A percentile compares a stretch with the other conserved stretches of the same genome.
Conservation (phyloP, 495 filamentous ascomycete genomes). For the Acidomyces sp. region DNA sequence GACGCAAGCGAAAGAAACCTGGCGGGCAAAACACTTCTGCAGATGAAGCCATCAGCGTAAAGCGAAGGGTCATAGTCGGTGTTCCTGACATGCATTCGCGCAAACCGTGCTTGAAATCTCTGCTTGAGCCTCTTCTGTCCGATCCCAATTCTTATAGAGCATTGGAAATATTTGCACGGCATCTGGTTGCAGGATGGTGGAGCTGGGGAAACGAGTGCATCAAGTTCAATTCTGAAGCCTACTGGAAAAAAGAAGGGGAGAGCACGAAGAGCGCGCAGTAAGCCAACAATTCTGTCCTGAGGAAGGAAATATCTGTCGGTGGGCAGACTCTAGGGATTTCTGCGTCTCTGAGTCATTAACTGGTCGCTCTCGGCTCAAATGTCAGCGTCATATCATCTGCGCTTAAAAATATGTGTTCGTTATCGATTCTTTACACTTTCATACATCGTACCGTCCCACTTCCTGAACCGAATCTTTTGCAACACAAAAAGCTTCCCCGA, state of each 20-base stretch:
- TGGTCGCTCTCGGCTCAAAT: too few relatives aligned
- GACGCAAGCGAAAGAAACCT: slow-evolving; percentile 28
- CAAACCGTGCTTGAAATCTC: slow-evolving; percentile 58
- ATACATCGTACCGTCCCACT: too few relatives aligned
- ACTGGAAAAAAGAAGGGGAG: slow-evolving; percentile 40
- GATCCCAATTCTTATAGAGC: slow-evolving; percentile 39
- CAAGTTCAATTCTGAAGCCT: slow-evolving; percentile 58
- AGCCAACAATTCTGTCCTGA: background rate
- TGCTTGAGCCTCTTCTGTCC: slow-evolving; percentile 42
- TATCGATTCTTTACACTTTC: too few relatives aligned
- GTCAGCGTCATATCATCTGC: too few relatives aligned
- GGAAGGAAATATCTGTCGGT: too few relatives aligned
- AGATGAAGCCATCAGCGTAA: slow-evolving; percentile 24
- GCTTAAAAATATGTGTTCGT: too few relatives aligned
- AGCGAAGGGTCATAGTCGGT: slow-evolving; percentile 51
- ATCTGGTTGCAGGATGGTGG: slow-evolving; percentile 80
- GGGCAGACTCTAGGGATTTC: too few relatives aligned
- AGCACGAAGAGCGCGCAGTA: too few relatives aligned
- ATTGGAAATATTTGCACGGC: slow-evolving; percentile 78
- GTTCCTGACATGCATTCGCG: slow-evolving; percentile 87
- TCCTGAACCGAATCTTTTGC: too few relatives aligned
- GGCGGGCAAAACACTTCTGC: too few relatives aligned
- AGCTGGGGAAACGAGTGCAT: slow-evolving; percentile 79
- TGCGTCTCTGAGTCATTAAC: too few relatives aligned
- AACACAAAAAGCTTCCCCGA: too few relatives aligned